Conservation (phyloP, 140 eudicot species). For the Ambrosia hybrid region DNA sequence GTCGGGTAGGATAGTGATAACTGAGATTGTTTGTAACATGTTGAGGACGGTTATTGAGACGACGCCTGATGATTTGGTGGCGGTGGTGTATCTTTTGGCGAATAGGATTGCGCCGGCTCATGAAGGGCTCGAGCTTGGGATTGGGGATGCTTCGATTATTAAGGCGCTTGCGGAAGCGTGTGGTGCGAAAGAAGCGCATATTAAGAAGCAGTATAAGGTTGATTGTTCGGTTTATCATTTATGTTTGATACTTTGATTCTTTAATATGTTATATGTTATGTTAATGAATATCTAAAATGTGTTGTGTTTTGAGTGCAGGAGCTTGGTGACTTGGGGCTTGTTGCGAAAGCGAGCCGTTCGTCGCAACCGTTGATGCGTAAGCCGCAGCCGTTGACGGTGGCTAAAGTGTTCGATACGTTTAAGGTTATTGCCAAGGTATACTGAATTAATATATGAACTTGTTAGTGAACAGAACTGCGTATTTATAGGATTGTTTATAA, state of each 20-base stretch:
- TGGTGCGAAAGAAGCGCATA: conserved; percentile 65
- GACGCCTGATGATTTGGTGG: conserved; percentile 67
- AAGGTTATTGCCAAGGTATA: conserved; percentile 81
- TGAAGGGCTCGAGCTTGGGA: conserved; percentile 86
- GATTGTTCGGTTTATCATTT: neutral
- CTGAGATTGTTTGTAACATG: conserved; percentile 82
- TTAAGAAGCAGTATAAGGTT: conserved; percentile 68
- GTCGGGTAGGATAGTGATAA: conserved; percentile 73
- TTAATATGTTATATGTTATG: neutral
- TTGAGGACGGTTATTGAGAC: conserved; percentile 79
- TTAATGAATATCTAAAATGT: neutral
- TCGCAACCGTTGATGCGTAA: conserved; percentile 78
- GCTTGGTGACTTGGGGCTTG: conserved; percentile 91
- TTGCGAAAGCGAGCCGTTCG: conserved; percentile 83
- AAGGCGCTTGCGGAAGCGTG: conserved; percentile 95
- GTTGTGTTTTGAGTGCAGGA: conserved; percentile 41
- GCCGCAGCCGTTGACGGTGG: conserved; percentile 74
- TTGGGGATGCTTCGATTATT: conserved; percentile 84
- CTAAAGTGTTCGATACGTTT: conserved; percentile 84
- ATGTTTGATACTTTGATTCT: too few relatives aligned
- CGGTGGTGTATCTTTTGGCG: conserved; percentile 73
- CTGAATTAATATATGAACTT: neutral
- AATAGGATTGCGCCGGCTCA: conserved; percentile 85
- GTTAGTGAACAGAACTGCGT: neutral
- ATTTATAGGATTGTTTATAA: neutral